Evolutionary conservation across 345 rosid species (phyloP).

Genomic region (Eutrema japonicum): DNA sequence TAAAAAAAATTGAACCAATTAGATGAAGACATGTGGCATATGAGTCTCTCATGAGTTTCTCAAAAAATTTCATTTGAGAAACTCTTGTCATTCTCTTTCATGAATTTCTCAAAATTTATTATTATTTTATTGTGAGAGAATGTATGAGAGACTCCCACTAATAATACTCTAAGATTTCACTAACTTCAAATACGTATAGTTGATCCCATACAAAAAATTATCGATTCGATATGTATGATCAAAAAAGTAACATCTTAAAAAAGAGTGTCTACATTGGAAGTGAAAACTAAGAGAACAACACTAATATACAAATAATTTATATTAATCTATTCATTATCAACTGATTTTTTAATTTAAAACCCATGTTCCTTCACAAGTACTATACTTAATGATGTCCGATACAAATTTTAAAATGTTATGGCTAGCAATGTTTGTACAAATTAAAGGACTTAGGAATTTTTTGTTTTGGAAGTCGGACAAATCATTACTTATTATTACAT

Average conservation of each 20-base stretch:
- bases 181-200: background rate
- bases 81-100: too few relatives aligned
- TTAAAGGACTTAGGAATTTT: background rate
- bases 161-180: too few relatives aligned
- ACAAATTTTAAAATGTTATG: background rate
- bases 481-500: constrained; percentile 36
- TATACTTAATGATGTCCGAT: background rate
- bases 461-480: constrained; percentile 17
- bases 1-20: too few relatives aligned
- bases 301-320: background rate
- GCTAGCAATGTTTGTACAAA: background rate
- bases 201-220: background rate
- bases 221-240: background rate
- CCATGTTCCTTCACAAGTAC: background rate
- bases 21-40: too few relatives aligned
- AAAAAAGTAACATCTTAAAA: background rate
- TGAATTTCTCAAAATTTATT: too few relatives aligned
- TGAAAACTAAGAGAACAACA: background rate
- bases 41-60: too few relatives aligned
- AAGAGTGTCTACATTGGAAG: background rate
- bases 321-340: background rate
- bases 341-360: background rate
- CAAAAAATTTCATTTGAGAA: too few relatives aligned
- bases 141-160: too few relatives aligned
- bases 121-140: too few relatives aligned